Percentiles rank a stretch among this genome's conserved stretches.
Evolutionary conservation across 106 monocot genomes (phyloP).

Genomic region (Platanthera guangdongensis): DNA sequence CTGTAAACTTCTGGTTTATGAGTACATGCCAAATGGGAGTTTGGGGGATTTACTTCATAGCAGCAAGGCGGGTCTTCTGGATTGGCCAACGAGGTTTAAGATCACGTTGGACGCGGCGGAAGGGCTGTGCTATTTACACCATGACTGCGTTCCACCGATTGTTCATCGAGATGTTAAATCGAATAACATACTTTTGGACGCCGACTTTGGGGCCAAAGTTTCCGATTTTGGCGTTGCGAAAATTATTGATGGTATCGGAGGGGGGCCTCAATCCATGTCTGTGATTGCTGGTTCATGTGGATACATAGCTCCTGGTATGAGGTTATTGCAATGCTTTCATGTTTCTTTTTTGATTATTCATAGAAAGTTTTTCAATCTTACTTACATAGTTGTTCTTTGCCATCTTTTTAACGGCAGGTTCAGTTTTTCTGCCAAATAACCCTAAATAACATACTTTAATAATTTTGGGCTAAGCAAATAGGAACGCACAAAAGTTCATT

Average conservation of each 20-base stretch:
- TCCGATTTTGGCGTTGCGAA: constrained; percentile 48
- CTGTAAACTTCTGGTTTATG: constrained; percentile 21
- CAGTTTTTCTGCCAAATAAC: too few relatives aligned
- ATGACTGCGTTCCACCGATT: constrained; percentile 21
- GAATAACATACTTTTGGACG: constrained; percentile 22
- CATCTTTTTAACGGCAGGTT: not conserved
- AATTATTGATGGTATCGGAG: constrained; percentile 15
- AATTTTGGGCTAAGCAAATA: too few relatives aligned
- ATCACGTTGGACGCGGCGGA: constrained; percentile 21
- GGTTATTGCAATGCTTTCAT: not conserved
- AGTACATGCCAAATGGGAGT: constrained; percentile 28
- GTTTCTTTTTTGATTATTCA: not conserved
- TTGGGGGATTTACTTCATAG: constrained; percentile 20
- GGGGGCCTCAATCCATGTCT: constrained; percentile 32
- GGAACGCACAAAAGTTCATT: too few relatives aligned
- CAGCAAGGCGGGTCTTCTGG: constrained; percentile 9
- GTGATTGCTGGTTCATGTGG: constrained; percentile 44
- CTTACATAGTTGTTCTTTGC: not conserved
- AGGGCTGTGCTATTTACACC: constrained; percentile 23
- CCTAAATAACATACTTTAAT: too few relatives aligned
- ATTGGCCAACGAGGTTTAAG: constrained; percentile 24
- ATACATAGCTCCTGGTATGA: constrained; percentile 55
- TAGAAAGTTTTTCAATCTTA: not conserved
- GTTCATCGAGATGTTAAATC: constrained; percentile 29
- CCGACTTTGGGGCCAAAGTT: constrained; percentile 17